Conservation (phyloP, 1,139 yeast species). For the Suhomyces guaymorum region DNA sequence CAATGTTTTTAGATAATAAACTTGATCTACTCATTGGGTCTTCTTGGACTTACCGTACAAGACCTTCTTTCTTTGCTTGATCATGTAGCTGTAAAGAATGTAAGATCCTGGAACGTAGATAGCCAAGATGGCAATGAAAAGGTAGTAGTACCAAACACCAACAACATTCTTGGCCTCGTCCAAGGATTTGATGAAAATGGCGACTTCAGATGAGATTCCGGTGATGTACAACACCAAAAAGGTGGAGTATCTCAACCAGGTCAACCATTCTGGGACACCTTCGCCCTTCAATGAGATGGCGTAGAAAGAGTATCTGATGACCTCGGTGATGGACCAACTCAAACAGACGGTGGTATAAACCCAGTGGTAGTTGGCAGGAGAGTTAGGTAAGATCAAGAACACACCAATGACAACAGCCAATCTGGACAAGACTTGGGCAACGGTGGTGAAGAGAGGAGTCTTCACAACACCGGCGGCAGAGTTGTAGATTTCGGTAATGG, state of each 20-base stretch:
- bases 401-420: slow-evolving; percentile 83
- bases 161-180: slow-evolving; percentile 55
- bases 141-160: slow-evolving; percentile 55
- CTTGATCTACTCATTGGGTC: slow-evolving; percentile 13
- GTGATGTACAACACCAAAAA: slow-evolving; percentile 84
- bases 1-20: slow-evolving; percentile 1
- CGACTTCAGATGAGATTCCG: slow-evolving; percentile 85
- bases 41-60: slow-evolving; percentile 35
- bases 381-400: slow-evolving; percentile 67
- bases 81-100: slow-evolving; percentile 83
- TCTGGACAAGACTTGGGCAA: slow-evolving; percentile 84
- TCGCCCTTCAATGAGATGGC: slow-evolving; percentile 64
- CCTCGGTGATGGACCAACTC: slow-evolving; percentile 92
- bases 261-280: slow-evolving; percentile 61
- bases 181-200: slow-evolving; percentile 67
- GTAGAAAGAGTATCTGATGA: slow-evolving; percentile 83
- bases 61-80: slow-evolving; percentile 77
- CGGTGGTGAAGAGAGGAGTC: slow-evolving; percentile 81
- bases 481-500: slow-evolving; percentile 79
- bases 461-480: slow-evolving; percentile 76
- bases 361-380: slow-evolving; percentile 63
- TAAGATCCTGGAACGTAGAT: slow-evolving; percentile 87
- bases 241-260: slow-evolving; percentile 78
- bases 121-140: slow-evolving; percentile 57
- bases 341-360: slow-evolving; percentile 64